These are phyloP conservation scores for Phytophthora rubi DNA, from an alignment of 352 stramenopile species.

Conservation along the genomic window DNA sequence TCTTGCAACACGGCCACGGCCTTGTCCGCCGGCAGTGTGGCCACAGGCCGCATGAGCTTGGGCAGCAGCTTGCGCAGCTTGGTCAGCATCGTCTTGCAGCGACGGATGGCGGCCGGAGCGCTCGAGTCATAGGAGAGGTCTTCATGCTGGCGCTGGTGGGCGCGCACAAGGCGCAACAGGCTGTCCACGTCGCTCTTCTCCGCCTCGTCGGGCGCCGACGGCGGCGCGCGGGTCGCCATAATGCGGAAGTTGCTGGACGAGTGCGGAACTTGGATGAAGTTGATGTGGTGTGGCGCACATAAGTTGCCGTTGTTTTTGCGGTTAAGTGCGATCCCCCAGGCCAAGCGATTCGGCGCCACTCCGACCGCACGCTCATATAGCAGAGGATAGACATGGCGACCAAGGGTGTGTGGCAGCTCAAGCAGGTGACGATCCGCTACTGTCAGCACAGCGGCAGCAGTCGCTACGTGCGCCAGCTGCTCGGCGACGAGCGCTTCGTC, in stretches of 20 bases:
- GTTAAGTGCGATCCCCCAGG: slow-evolving; percentile 10
- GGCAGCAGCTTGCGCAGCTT: slow-evolving; percentile 75
- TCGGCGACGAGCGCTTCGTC: slow-evolving; percentile 79
- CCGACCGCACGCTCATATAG: slow-evolving; percentile 21
- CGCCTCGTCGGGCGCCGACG: slow-evolving; percentile 25
- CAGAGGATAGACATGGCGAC: slow-evolving; percentile 58
- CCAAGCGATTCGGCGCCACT: slow-evolving; percentile 27
- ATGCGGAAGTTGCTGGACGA: slow-evolving; percentile 11
- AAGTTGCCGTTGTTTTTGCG: neutral
- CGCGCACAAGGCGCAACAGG: slow-evolving; percentile 48
- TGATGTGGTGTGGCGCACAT: slow-evolving; percentile 1
- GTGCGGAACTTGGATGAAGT: slow-evolving; percentile 21
- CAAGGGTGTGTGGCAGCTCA: slow-evolving; percentile 79
- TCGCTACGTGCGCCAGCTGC: slow-evolving; percentile 75
- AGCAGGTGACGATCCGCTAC: slow-evolving; percentile 85
- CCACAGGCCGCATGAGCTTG: slow-evolving; percentile 68
- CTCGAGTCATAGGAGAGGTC: slow-evolving; percentile 48
- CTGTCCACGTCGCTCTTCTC: slow-evolving; percentile 63
- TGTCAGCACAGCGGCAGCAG: slow-evolving; percentile 83
- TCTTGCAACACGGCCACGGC: slow-evolving; percentile 53
- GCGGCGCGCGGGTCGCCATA: neutral
- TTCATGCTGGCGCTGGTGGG: slow-evolving; percentile 57
- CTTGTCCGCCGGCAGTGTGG: slow-evolving; percentile 35
- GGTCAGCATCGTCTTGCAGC: slow-evolving; percentile 72
- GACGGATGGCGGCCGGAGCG: slow-evolving; percentile 42